A percentile compares a stretch with the other conserved stretches of the same genome.
Conservation (phyloP, 1,284 basidiomycete genomes). For the Boletellus deceptivus region DNA sequence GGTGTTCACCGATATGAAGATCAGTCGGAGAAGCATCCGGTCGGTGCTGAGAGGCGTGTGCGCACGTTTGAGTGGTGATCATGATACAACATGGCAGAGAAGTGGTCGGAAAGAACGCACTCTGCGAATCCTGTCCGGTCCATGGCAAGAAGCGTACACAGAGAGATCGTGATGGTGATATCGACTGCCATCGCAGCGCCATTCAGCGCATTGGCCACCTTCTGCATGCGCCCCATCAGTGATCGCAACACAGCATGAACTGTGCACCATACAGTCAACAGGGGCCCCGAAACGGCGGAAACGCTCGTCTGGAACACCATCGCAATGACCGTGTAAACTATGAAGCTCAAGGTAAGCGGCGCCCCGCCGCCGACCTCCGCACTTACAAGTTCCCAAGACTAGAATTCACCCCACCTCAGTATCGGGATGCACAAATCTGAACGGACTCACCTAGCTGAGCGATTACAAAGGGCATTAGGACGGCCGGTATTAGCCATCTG, state of each 20-base stretch:
- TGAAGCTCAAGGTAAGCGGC: conserved; percentile 6
- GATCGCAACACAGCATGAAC: neutral
- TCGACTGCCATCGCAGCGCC: conserved; percentile 22
- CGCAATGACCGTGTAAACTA: conserved; percentile 20
- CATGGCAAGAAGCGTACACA: conserved; percentile 20
- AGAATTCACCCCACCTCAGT: conserved; percentile 6
- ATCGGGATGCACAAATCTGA: neutral
- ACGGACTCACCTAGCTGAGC: conserved; percentile 17
- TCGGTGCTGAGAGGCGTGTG: conserved; percentile 9
- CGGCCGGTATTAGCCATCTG: conserved; percentile 17
- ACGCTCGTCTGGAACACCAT: conserved; percentile 19
- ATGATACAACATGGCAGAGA: no score
- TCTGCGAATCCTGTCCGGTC: conserved; percentile 24
- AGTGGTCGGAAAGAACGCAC: conserved; percentile 10
- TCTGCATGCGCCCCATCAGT: conserved; percentile 15
- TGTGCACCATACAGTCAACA: conserved; percentile 18
- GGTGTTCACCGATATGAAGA: conserved; percentile 25
- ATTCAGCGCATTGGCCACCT: conserved; percentile 11
- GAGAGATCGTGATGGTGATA: conserved; percentile 18
- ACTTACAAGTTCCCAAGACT: conserved; percentile 21
- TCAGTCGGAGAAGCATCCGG: conserved; percentile 23
- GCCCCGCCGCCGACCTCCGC: neutral
- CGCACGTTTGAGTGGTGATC: no score
- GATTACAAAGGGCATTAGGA: conserved; percentile 21
- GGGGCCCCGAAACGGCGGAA: conserved; percentile 12